phyloP scores from a whole-genome alignment of 306 rosid genomes.

The Acacia melanoxylon region DNA sequence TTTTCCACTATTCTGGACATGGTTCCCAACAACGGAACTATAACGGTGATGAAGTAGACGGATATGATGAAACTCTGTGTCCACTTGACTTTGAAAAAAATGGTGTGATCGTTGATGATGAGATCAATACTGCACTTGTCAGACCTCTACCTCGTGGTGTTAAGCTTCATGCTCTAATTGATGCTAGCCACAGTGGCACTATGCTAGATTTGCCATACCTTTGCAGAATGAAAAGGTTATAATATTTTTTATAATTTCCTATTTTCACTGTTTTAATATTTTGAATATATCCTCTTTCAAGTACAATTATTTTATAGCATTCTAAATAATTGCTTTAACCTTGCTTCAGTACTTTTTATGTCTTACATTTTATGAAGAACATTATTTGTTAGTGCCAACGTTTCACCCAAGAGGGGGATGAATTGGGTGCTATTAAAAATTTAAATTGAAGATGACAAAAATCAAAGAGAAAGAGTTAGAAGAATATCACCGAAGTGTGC shows the following conservation, averaged over 20 bases:
- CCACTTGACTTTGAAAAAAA: conserved; percentile 96
- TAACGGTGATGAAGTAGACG: conserved; percentile 90
- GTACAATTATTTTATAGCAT: not conserved
- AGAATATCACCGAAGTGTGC: no score
- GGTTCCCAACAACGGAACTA: conserved; percentile 92
- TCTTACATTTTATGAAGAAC: no score
- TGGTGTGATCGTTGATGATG: conserved; percentile 99
- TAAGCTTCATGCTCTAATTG: conserved; percentile 92
- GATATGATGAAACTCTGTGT: conserved; percentile 92
- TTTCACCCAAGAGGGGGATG: no score
- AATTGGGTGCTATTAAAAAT: no score
- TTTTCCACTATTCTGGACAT: conserved; percentile 98
- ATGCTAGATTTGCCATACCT: conserved; percentile 92
- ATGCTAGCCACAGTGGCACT: conserved; percentile 98
- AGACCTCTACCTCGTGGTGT: conserved; percentile 85
- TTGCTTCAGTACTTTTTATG: not conserved
- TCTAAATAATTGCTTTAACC: not conserved
- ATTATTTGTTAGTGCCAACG: no score
- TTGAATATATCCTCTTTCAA: not conserved
- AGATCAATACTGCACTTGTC: conserved; percentile 77
- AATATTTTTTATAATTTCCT: conserved; percentile 10
- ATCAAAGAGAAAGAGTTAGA: no score
- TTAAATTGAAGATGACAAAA: no score
- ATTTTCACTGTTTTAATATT: conserved; percentile 18
- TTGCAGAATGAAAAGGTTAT: conserved; percentile 95